Conservation (phyloP, 2,329 filamentous ascomycete genomes). For the Parastagonospora nodorum region DNA sequence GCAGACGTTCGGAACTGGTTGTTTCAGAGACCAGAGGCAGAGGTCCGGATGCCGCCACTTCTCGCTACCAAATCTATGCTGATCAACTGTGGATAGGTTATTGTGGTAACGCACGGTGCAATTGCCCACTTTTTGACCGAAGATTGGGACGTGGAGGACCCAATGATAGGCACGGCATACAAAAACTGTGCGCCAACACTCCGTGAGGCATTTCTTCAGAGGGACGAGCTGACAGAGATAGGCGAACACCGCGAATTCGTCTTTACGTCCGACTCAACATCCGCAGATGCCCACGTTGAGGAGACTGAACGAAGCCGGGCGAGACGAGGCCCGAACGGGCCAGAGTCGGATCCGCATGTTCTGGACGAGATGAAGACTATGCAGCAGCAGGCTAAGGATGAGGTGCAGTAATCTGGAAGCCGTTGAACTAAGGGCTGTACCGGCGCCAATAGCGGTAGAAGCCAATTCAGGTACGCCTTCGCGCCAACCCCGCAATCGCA, state of each 20-base stretch:
- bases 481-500: not conserved
- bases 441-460: not conserved
- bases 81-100: slow-evolving; percentile 57
- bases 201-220: not conserved
- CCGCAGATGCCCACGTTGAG: slow-evolving; percentile 32
- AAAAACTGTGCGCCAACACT: slow-evolving; percentile 28
- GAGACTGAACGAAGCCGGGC: slow-evolving; percentile 31
- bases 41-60: slow-evolving; percentile 16
- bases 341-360: slow-evolving; percentile 35
- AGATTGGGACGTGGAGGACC: slow-evolving; percentile 63
- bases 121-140: slow-evolving; percentile 85
- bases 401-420: not conserved
- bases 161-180: slow-evolving; percentile 38
- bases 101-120: slow-evolving; percentile 80
- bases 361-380: slow-evolving; percentile 32
- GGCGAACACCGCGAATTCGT: slow-evolving; percentile 40
- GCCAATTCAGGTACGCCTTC: not conserved
- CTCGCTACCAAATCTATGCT: not conserved
- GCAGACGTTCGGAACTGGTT: slow-evolving; percentile 34
- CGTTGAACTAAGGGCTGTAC: not conserved
- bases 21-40: slow-evolving; percentile 32
- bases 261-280: slow-evolving; percentile 31
- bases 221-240: not conserved
- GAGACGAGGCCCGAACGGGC: slow-evolving; percentile 18
- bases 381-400: slow-evolving; percentile 3